phyloP scores from a whole-genome alignment of 257 asterid species.

The Lycium barbarum region DNA sequence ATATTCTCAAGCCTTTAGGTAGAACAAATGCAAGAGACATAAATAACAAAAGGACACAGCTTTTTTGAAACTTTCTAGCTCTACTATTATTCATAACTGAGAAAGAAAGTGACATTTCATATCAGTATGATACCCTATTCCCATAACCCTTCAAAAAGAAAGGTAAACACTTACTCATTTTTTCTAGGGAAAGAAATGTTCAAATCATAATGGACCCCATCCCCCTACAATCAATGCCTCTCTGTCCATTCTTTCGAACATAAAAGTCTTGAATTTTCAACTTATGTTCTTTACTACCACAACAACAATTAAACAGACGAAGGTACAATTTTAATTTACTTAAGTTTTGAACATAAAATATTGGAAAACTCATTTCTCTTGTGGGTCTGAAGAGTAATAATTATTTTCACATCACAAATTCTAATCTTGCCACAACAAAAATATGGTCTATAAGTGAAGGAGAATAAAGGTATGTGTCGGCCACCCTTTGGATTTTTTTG shows the following conservation, averaged over 20 bases:
- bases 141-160: constrained; percentile 1
- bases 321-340: not conserved
- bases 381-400: no score
- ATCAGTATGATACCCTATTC: not conserved
- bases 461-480: no score
- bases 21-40: constrained; percentile 25
- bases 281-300: not conserved
- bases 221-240: not conserved
- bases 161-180: constrained; percentile 14
- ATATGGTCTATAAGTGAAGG: no score
- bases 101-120: constrained; percentile 55
- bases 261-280: not conserved
- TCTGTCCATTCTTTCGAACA: not conserved
- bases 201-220: not conserved
- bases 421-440: no score
- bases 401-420: no score
- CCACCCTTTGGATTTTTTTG: no score
- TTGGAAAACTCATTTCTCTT: not conserved
- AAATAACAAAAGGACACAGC: constrained; percentile 37
- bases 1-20: not conserved
- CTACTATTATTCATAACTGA: not conserved
- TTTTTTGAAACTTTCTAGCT: constrained; percentile 40
- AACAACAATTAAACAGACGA: not conserved
- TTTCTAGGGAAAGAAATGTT: constrained; percentile 20
- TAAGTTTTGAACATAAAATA: no score